Evolutionary conservation across 2,329 filamentous ascomycete species (phyloP).

Genomic region (Fusarium mangiferae): DNA sequence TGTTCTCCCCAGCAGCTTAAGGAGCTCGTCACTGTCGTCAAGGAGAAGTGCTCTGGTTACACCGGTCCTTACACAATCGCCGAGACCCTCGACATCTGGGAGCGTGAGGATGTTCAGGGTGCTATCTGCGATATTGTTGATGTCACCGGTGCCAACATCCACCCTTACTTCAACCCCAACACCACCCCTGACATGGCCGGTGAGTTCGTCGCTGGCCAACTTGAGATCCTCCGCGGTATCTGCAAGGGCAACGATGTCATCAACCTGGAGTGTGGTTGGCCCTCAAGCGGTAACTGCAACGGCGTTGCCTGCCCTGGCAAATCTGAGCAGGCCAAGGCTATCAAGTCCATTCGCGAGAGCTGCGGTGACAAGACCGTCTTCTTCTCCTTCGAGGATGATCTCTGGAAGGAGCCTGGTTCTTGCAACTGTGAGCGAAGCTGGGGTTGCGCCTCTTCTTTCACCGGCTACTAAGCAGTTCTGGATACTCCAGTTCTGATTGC

Average conservation of each 20-base stretch:
- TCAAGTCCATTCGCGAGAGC: conserved; percentile 73
- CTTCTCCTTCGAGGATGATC: conserved; percentile 83
- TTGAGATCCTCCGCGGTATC: conserved; percentile 73
- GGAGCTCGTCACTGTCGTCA: conserved; percentile 75
- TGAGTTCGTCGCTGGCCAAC: conserved; percentile 77
- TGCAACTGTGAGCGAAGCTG: conserved; percentile 84
- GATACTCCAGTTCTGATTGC: conserved; percentile 19
- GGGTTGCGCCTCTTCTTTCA: conserved; percentile 61
- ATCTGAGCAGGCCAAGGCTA: conserved; percentile 75
- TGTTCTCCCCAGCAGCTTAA: conserved; percentile 72
- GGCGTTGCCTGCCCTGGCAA: conserved; percentile 75
- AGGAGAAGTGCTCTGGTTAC: conserved; percentile 77
- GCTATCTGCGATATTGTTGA: conserved; percentile 80
- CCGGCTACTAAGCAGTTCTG: conserved; percentile 24
- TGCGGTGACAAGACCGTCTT: conserved; percentile 78
- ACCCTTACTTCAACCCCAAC: conserved; percentile 90
- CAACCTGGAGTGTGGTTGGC: conserved; percentile 95
- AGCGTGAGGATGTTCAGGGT: conserved; percentile 66
- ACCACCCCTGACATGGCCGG: conserved; percentile 74
- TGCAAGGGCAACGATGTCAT: conserved; percentile 79
- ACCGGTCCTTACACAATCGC: conserved; percentile 81
- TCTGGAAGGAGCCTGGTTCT: conserved; percentile 79
- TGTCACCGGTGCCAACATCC: conserved; percentile 85
- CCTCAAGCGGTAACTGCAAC: conserved; percentile 74
- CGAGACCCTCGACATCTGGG: conserved; percentile 84